Evolutionary conservation across 164 flowering plant genomes (phyloP).

Genomic region (Euptelea pleiosperma): DNA sequence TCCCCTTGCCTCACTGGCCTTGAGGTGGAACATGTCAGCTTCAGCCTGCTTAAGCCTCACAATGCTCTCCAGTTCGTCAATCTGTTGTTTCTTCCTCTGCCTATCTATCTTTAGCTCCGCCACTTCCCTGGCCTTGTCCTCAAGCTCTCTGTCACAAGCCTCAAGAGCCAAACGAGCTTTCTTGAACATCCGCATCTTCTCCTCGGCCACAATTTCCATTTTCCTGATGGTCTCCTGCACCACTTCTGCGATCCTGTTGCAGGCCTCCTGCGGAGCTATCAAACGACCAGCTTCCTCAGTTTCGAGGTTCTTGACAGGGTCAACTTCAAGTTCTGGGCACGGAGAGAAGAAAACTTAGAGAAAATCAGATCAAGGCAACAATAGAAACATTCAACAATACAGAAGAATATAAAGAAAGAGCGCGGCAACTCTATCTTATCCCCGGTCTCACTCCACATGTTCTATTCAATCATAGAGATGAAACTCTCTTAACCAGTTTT

Average conservation of each 20-base stretch:
- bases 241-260: constrained; percentile 84
- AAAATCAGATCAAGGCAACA: too few relatives aligned
- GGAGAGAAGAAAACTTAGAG: not conserved
- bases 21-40: constrained; percentile 96
- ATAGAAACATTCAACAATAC: not conserved
- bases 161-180: constrained; percentile 78
- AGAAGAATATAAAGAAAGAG: not conserved
- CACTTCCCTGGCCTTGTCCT: constrained; percentile 79
- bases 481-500: not conserved
- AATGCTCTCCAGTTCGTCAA: constrained; percentile 85
- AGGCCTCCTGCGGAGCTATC: constrained; percentile 93
- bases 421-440: constrained; percentile 1
- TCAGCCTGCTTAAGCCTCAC: constrained; percentile 93
- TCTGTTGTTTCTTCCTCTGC: constrained; percentile 75
- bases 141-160: constrained; percentile 82
- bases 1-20: constrained; percentile 93
- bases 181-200: constrained; percentile 79
- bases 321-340: constrained; percentile 69
- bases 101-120: constrained; percentile 69
- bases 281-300: constrained; percentile 63
- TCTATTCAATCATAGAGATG: too few relatives aligned
- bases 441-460: too few relatives aligned
- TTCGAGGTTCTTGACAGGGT: constrained; percentile 58
- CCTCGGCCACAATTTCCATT: constrained; percentile 96
- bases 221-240: constrained; percentile 92